Percentiles rank a stretch among this genome's conserved stretches.
Conservation (phyloP, 2,329 filamentous ascomycete species). For the Metarhizium guizhouense region DNA sequence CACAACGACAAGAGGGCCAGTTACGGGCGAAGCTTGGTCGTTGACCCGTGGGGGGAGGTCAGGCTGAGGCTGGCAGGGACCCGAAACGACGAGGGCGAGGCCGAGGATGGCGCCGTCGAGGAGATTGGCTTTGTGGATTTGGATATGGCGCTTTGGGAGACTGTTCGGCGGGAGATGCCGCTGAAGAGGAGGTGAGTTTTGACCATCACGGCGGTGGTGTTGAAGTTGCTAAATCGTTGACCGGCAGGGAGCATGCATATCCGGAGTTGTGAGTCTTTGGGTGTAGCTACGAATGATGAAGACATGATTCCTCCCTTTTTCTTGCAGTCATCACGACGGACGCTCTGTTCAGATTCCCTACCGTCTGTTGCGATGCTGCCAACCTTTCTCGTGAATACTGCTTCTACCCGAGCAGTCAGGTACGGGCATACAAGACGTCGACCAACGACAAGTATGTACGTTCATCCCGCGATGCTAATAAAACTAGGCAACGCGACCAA, state of each 20-base stretch:
- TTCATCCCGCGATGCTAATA: too few species aligned
- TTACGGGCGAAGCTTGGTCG: slow-evolving; percentile 78
- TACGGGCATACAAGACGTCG: too few species aligned
- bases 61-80: slow-evolving; percentile 43
- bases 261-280: neutral
- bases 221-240: neutral
- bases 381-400: too few species aligned
- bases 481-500: too few species aligned
- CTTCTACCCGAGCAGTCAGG: too few species aligned
- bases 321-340: too few species aligned
- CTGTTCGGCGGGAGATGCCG: slow-evolving; percentile 43
- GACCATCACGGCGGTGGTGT: neutral
- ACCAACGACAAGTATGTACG: too few species aligned
- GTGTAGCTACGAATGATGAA: too few species aligned
- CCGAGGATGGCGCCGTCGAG: slow-evolving; percentile 30
- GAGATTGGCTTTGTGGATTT: slow-evolving; percentile 48
- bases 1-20: slow-evolving; percentile 69
- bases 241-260: neutral
- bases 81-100: slow-evolving; percentile 20
- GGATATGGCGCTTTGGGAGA: slow-evolving; percentile 36
- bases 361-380: too few species aligned
- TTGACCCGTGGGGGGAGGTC: slow-evolving; percentile 80
- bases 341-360: too few species aligned
- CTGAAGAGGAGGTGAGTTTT: slow-evolving; percentile 41
- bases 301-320: too few species aligned